Evolutionary conservation across 768 basidiomycete genomes (phyloP).

Genomic region (Pholiota conissans): DNA sequence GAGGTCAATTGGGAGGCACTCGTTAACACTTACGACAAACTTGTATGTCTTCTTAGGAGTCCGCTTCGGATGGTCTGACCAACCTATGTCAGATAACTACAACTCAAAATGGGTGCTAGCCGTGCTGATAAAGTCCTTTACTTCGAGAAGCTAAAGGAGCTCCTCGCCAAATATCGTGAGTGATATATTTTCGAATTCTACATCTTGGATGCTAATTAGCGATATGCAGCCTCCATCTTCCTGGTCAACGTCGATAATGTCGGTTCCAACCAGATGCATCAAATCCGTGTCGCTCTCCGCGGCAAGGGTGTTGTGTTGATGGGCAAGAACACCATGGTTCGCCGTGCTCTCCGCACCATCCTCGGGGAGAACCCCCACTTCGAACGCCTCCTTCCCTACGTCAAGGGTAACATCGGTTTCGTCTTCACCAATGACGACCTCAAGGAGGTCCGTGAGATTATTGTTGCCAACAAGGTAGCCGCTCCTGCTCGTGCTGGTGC

Average conservation of each 20-base stretch:
- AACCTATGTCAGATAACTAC: constrained; percentile 23
- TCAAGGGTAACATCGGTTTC: constrained; percentile 98
- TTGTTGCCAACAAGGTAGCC: constrained; percentile 95
- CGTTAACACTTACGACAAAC: constrained; percentile 29
- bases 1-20: constrained; percentile 96
- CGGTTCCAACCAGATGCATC: constrained; percentile 99
- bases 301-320: constrained; percentile 96
- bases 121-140: constrained; percentile 89
- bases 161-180: constrained; percentile 87
- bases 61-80: constrained; percentile 1
- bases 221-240: constrained; percentile 87
- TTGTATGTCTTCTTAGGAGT: constrained; percentile 14
- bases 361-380: constrained; percentile 89
- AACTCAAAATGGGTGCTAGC: constrained; percentile 82
- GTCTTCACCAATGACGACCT: constrained; percentile 94
- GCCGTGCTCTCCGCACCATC: constrained; percentile 93
- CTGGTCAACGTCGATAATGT: constrained; percentile 99
- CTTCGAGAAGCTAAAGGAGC: constrained; percentile 92
- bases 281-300: constrained; percentile 93
- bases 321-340: constrained; percentile 99
- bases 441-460: constrained; percentile 92
- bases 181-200: constrained; percentile 17
- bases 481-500: constrained; percentile 99
- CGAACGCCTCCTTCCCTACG: constrained; percentile 93
- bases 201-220: constrained; percentile 3